These are phyloP conservation scores for Globisporangium cederbergense DNA, from an alignment of 352 stramenopile species.

Conservation along the genomic window DNA sequence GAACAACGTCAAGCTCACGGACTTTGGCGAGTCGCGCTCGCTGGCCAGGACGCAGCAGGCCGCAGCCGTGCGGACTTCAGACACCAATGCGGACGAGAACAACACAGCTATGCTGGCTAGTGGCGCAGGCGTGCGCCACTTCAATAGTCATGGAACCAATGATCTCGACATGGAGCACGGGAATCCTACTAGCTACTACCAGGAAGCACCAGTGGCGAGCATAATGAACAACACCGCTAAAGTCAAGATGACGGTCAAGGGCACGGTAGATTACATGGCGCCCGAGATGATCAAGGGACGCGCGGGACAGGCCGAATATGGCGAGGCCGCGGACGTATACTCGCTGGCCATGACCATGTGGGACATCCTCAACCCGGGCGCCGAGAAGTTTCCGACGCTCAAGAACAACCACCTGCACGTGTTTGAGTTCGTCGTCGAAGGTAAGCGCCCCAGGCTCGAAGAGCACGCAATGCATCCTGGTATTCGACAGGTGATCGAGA, in stretches of 20 bases:
- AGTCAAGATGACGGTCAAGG: constrained; percentile 22
- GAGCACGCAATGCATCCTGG: constrained; percentile 16
- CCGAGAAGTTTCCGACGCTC: constrained; percentile 22
- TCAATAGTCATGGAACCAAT: background rate
- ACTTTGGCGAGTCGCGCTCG: constrained; percentile 45
- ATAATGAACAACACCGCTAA: background rate
- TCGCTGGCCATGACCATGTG: constrained; percentile 50
- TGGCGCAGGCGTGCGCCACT: background rate
- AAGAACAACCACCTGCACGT: constrained; percentile 24
- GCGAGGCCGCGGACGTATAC: constrained; percentile 47
- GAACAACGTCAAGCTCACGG: constrained; percentile 30
- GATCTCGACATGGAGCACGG: constrained; percentile 5
- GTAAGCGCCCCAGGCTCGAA: constrained; percentile 25
- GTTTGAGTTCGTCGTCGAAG: constrained; percentile 30
- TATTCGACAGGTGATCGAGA: constrained; percentile 25
- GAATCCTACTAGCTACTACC: background rate
- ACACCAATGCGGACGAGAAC: background rate
- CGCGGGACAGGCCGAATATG: constrained; percentile 25
- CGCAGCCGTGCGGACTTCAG: constrained; percentile 16
- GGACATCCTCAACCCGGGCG: constrained; percentile 38
- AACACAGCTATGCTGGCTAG: background rate
- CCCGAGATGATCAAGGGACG: constrained; percentile 47
- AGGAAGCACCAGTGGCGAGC: background rate
- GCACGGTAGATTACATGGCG: constrained; percentile 51
- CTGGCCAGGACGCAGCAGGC: constrained; percentile 7